Percentiles rank a stretch among this genome's conserved stretches.
Conservation (phyloP, 371 early-diverging fungal species). For the Rhizopus arrhizus region DNA sequence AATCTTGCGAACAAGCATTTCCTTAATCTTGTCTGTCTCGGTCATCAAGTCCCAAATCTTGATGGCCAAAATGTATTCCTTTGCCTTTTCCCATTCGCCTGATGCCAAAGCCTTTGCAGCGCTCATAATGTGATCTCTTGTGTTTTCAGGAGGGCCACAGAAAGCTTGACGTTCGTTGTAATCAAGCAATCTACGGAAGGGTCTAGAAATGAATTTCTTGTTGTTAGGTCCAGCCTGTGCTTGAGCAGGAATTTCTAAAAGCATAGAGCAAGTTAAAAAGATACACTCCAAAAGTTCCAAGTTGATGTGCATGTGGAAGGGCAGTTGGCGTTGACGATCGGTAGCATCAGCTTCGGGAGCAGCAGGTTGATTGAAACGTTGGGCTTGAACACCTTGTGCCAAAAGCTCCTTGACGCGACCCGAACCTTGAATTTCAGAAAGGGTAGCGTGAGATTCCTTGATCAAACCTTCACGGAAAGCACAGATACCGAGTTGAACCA, state of each 20-base stretch:
- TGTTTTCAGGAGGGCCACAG: conserved; percentile 96
- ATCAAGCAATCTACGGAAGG: conserved; percentile 93
- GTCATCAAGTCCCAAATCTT: conserved; percentile 96
- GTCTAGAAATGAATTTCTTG: conserved; percentile 85
- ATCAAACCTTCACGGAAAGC: conserved; percentile 95
- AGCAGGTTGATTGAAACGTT: conserved; percentile 67
- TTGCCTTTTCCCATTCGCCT: conserved; percentile 92
- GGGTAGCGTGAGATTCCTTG: conserved; percentile 81
- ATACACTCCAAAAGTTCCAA: conserved; percentile 96
- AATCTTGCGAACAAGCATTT: conserved; percentile 86
- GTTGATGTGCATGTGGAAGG: conserved; percentile 99
- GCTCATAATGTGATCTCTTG: conserved; percentile 96
- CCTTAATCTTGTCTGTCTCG: conserved; percentile 76
- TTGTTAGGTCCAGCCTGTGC: conserved; percentile 82
- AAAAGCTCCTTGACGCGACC: conserved; percentile 92
- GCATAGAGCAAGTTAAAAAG: conserved; percentile 93
- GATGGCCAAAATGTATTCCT: conserved; percentile 82
- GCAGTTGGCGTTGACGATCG: conserved; percentile 92
- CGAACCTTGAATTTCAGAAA: conserved; percentile 88
- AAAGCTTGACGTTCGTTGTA: conserved; percentile 94
- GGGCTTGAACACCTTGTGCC: conserved; percentile 88
- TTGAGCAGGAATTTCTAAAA: conserved; percentile 95
- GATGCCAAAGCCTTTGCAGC: conserved; percentile 89
- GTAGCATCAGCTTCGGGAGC: conserved; percentile 83
- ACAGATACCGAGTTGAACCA: conserved; percentile 94